Percentiles rank a stretch among this genome's conserved stretches.
Evolutionary conservation across 1,139 yeast species (phyloP).

Genomic region (Suhomyces ambrosiae): DNA sequence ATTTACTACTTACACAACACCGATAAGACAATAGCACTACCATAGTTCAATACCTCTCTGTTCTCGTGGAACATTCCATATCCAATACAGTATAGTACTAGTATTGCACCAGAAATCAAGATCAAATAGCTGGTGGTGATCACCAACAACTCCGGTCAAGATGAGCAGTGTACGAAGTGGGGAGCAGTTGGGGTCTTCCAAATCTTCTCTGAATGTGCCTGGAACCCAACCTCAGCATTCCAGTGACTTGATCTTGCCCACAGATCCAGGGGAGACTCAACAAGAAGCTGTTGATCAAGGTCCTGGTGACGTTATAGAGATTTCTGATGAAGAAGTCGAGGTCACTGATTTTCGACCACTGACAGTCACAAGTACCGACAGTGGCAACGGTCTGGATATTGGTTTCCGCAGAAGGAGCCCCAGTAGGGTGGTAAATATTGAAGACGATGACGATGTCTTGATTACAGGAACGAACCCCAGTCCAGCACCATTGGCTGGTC

Average conservation of each 20-base stretch:
- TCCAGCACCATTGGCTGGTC: conserved; percentile 9
- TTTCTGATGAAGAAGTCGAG: conserved; percentile 17
- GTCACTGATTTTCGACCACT: conserved; percentile 9
- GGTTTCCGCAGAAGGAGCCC: conserved; percentile 8
- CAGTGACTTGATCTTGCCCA: too few relatives aligned
- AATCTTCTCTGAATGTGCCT: too few relatives aligned
- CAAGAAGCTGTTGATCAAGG: neutral
- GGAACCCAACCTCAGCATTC: too few relatives aligned
- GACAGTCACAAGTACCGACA: neutral
- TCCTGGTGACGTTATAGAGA: conserved; percentile 10
- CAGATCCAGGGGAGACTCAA: too few relatives aligned
- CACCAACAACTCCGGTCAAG: too few relatives aligned
- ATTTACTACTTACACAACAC: neutral
- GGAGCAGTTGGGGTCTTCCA: conserved; percentile 2
- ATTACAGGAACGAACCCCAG: conserved; percentile 22
- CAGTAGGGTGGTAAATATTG: conserved; percentile 7
- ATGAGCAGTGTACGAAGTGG: conserved; percentile 10
- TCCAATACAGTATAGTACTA: too few relatives aligned
- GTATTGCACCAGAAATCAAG: too few relatives aligned
- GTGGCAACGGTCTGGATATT: too few relatives aligned
- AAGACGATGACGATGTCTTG: conserved; percentile 20
- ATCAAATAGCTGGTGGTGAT: too few relatives aligned
- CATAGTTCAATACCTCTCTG: neutral
- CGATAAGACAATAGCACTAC: neutral
- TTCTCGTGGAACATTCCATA: neutral